Conservation (phyloP, 257 asterid species). For the Euphrasia confusa region DNA sequence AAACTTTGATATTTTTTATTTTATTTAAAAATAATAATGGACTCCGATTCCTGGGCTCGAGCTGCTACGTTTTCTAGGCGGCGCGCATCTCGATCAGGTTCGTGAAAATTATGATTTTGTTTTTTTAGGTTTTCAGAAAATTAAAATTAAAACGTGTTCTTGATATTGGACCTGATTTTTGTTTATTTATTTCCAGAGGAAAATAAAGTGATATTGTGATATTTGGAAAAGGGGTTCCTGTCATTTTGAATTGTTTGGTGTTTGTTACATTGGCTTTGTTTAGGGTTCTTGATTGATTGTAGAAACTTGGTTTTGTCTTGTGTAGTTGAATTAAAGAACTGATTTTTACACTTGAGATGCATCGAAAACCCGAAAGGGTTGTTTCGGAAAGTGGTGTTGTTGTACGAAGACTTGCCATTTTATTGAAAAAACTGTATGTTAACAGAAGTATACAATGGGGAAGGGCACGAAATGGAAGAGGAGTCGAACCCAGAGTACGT, state of each 20-base stretch:
- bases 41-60: slow-evolving; percentile 77
- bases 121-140: slow-evolving; percentile 3
- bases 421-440: slow-evolving; percentile 9
- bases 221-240: not conserved
- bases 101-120: slow-evolving; percentile 16
- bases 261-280: not conserved
- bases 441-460: slow-evolving; percentile 55
- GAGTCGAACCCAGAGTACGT: slow-evolving; percentile 60
- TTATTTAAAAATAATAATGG: slow-evolving; percentile 34
- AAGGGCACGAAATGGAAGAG: slow-evolving; percentile 58
- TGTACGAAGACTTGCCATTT: not conserved
- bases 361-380: not conserved
- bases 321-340: not conserved
- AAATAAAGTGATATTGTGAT: no score
- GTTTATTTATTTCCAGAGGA: not conserved
- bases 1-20: slow-evolving; percentile 1
- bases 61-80: slow-evolving; percentile 48
- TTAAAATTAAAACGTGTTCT: not conserved
- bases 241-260: not conserved
- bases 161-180: not conserved
- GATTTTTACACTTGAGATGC: not conserved
- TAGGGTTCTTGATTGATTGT: slow-evolving; percentile 9
- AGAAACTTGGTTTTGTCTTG: not conserved
- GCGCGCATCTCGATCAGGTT: slow-evolving; percentile 66
- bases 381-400: not conserved